Evolutionary conservation across 1,284 basidiomycete species (phyloP), one percentile per base, ranked within the genome.

Genomic region (Ustilago curta): DNA sequence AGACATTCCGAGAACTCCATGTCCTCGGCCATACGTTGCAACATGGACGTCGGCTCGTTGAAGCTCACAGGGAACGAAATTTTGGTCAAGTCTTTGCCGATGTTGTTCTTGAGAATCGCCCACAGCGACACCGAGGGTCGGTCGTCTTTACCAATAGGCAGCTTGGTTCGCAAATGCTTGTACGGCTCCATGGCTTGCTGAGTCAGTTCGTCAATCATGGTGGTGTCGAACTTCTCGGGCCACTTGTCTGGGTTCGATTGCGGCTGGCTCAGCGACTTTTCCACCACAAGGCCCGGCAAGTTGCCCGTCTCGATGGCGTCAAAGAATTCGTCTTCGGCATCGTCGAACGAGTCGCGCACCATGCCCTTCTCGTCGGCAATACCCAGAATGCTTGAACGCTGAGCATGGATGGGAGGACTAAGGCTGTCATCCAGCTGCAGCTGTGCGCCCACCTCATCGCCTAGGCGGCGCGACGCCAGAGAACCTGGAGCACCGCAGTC

Each of bases 311-410:
- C 96, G 81, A 97, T 95, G 19, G 95, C 95, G 84, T 98, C 96
- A 82, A 97, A 98, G 86, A 98, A 98, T 86, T 98, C 95, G 86
- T 98, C 95, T 81, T 95, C 94, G 55, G 93, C 93, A 74, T 95
- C 94, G 1, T 91, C 92, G 18, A 72, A 52, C 57, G 61, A 60
- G 52, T 75, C 76, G 45, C 63, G 67, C 9, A 50, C 47, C 51
- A 55, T 49, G 47, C 37, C 39, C 44, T 43, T 54, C 2, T 71
- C 73, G 42, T 76, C 73, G 25, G 65, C 40, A 32, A 68, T 71
- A 18, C 60, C 53, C 14, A 68, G 18, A 37, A 76, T 68, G 37
- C 53, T 40, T 9, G 53, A 45, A 3, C 65, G 64, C 19, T 68
- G 69, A 4, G 49, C 68, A 14, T 59, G 61, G 45, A 69, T 68